A percentile compares a stretch with the other conserved stretches of the same genome.
phyloP scores from a whole-genome alignment of 73 alveolate genomes.

The Stentor coeruleus region DNA sequence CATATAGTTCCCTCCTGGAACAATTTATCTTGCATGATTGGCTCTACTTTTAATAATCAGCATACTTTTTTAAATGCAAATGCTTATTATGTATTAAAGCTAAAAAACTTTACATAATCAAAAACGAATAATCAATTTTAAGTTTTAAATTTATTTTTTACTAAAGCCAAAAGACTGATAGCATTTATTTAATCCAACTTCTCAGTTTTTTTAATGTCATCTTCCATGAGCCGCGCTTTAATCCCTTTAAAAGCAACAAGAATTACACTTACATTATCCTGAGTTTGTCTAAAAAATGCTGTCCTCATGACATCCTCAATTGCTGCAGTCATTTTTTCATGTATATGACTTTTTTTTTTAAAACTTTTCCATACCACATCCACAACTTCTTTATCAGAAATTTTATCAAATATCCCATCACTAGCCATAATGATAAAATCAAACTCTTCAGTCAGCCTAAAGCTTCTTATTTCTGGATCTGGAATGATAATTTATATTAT shows the following conservation, averaged over 20 bases:
- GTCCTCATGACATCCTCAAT: background rate
- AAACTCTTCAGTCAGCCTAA: conserved; percentile 67
- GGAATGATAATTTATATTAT: conserved; percentile 92
- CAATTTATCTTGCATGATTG: too few species aligned
- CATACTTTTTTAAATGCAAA: too few species aligned
- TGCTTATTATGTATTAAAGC: too few species aligned
- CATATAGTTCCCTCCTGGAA: too few species aligned
- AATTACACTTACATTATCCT: background rate
- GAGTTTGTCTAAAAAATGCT: background rate
- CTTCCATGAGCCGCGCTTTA: too few species aligned
- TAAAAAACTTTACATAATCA: too few species aligned
- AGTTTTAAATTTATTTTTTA: too few species aligned
- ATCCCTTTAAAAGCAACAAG: background rate
- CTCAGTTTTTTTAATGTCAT: too few species aligned
- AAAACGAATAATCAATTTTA: too few species aligned
- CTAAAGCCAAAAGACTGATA: too few species aligned
- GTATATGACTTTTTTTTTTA: background rate
- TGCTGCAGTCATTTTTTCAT: background rate
- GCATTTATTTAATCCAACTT: too few species aligned
- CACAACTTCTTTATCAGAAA: conserved; percentile 83
- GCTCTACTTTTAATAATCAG: too few species aligned
- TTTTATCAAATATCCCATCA: conserved; percentile 96
- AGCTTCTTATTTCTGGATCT: conserved; percentile 86
- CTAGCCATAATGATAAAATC: conserved; percentile 61
- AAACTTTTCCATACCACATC: conserved; percentile 64